Percentiles rank a stretch among this genome's conserved stretches.
These are phyloP conservation scores for Nelumbo lutea DNA, from an alignment of 164 flowering plant genomes.

Conservation along the genomic window DNA sequence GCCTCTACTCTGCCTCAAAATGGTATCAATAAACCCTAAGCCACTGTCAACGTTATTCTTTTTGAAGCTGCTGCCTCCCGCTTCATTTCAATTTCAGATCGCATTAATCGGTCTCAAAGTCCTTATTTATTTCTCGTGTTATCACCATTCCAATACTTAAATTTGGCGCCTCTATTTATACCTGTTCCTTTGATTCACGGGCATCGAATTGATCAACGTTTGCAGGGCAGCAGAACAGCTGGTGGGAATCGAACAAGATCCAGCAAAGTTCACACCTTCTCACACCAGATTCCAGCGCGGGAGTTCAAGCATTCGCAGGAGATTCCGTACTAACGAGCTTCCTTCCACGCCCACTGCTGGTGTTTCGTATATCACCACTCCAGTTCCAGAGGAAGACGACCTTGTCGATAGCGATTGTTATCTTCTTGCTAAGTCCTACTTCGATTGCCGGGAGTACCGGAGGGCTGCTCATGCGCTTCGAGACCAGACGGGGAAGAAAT, in stretches of 20 bases:
- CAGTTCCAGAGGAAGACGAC: slow-evolving; percentile 65
- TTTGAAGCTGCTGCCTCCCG: too few species aligned
- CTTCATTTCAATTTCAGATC: too few species aligned
- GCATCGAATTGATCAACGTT: too few species aligned
- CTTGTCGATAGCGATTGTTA: slow-evolving; percentile 56
- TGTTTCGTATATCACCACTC: slow-evolving; percentile 58
- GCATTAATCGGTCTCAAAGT: too few species aligned
- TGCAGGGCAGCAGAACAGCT: slow-evolving; percentile 94
- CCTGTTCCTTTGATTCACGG: too few species aligned
- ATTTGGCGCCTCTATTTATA: too few species aligned
- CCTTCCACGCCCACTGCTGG: slow-evolving; percentile 61
- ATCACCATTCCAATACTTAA: too few species aligned
- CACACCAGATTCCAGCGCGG: slow-evolving; percentile 78
- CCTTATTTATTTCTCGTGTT: too few species aligned
- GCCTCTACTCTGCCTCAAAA: slow-evolving; percentile 91
- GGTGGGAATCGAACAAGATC: slow-evolving; percentile 88
- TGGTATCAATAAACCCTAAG: slow-evolving; percentile 52
- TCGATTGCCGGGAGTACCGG: slow-evolving; percentile 80
- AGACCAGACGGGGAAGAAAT: slow-evolving; percentile 74
- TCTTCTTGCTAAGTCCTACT: slow-evolving; percentile 80
- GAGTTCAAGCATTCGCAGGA: slow-evolving; percentile 76
- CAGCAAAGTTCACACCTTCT: slow-evolving; percentile 69
- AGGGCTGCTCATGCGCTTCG: slow-evolving; percentile 91
- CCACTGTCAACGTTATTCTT: not conserved
- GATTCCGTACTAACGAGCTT: slow-evolving; percentile 48